Conservation (phyloP, 139 green algal genomes). For the Chloropicon primus region DNA sequence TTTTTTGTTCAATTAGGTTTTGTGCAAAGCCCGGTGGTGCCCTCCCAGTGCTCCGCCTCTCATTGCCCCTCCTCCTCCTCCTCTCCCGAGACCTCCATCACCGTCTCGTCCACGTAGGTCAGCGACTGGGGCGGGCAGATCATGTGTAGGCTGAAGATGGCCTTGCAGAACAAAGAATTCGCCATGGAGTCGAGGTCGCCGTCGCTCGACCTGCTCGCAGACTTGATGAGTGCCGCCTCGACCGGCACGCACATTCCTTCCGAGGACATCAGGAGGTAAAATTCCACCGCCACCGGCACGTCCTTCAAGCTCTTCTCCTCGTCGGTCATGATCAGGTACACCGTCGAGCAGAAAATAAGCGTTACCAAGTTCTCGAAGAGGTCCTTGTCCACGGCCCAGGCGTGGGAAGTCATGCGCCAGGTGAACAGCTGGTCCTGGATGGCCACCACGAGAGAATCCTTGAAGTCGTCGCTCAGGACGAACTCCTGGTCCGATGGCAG, state of each 20-base stretch:
- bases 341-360: not conserved
- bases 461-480: not conserved
- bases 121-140: not conserved
- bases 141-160: not conserved
- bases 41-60: no score
- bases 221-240: not conserved
- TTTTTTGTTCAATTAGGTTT: no score
- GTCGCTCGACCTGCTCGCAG: not conserved
- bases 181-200: not conserved
- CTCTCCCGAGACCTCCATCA: not conserved
- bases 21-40: no score
- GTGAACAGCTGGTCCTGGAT: not conserved
- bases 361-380: not conserved
- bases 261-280: not conserved
- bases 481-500: not conserved
- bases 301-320: not conserved
- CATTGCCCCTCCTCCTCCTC: not conserved
- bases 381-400: not conserved
- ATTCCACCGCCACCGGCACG: not conserved
- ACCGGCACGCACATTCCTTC: not conserved
- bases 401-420: not conserved
- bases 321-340: not conserved
- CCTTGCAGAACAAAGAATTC: not conserved
- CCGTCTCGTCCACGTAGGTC: not conserved
- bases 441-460: not conserved